A percentile compares a stretch with the other conserved stretches of the same genome.
Evolutionary conservation across 1,139 yeast species (phyloP).

Genomic region (Magnusiomyces sp.): DNA sequence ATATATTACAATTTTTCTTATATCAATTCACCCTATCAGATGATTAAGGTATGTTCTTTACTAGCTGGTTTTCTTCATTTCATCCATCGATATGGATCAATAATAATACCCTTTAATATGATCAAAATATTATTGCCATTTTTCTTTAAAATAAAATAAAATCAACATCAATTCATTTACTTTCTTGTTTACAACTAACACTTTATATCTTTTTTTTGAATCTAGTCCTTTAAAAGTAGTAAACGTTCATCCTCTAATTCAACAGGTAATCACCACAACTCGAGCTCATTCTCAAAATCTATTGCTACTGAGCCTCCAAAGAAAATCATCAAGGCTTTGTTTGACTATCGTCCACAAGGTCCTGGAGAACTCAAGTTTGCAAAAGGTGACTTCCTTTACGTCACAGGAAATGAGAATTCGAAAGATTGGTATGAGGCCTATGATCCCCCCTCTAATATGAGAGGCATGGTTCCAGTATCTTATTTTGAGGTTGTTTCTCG

Average conservation of each 20-base stretch:
- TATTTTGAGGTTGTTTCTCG: slow-evolving; percentile 77
- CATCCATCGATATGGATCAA: background rate
- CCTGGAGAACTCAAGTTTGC: slow-evolving; percentile 72
- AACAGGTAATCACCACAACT: slow-evolving; percentile 8
- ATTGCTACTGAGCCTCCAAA: slow-evolving; percentile 44
- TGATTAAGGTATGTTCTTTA: slow-evolving; percentile 5
- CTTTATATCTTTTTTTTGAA: slow-evolving; percentile 22
- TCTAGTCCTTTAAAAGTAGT: slow-evolving; percentile 31
- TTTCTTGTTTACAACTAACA: background rate
- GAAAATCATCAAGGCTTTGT: slow-evolving; percentile 75
- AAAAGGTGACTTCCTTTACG: slow-evolving; percentile 86
- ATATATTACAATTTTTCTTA: too few relatives aligned
- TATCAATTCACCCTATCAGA: slow-evolving; percentile 1
- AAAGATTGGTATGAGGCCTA: slow-evolving; percentile 82
- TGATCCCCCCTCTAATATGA: slow-evolving; percentile 68
- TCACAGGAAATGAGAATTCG: slow-evolving; percentile 52
- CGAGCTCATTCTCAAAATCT: slow-evolving; percentile 8
- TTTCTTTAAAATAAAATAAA: too few relatives aligned
- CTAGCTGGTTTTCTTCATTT: background rate
- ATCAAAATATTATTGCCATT: too few relatives aligned
- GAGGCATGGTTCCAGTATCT: slow-evolving; percentile 82
- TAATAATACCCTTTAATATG: too few relatives aligned
- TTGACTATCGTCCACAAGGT: slow-evolving; percentile 69
- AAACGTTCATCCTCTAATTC: slow-evolving; percentile 25
- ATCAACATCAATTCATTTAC: background rate